Conservation (phyloP, 306 rosid species). For the Betula pendula region DNA sequence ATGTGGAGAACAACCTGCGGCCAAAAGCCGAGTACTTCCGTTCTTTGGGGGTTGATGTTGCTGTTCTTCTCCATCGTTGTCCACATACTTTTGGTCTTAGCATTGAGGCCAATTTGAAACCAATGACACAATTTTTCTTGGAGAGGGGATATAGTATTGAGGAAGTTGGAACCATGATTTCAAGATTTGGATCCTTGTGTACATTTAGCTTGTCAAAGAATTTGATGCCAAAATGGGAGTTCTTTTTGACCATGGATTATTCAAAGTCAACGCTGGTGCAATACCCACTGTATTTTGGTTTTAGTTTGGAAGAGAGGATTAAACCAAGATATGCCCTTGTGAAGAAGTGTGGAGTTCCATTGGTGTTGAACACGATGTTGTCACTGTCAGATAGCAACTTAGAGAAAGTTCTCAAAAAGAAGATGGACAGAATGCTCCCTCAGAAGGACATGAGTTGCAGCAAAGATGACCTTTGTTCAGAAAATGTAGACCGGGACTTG, state of each 20-base stretch:
- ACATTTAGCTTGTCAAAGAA: slow-evolving; percentile 71
- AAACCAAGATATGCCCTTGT: slow-evolving; percentile 78
- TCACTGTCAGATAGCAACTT: slow-evolving; percentile 55
- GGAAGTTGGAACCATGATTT: slow-evolving; percentile 76
- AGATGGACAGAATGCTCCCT: slow-evolving; percentile 54
- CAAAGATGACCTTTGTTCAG: no score
- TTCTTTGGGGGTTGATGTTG: slow-evolving; percentile 81
- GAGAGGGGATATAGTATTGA: slow-evolving; percentile 66
- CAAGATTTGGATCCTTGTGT: slow-evolving; percentile 74
- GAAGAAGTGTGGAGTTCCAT: slow-evolving; percentile 51
- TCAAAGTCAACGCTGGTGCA: slow-evolving; percentile 67
- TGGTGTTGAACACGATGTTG: slow-evolving; percentile 70
- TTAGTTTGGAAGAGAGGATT: slow-evolving; percentile 70
- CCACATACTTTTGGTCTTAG: slow-evolving; percentile 79
- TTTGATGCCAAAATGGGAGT: slow-evolving; percentile 81
- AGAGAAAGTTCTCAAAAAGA: slow-evolving; percentile 48
- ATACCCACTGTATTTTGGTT: slow-evolving; percentile 87
- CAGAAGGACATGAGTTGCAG: no score
- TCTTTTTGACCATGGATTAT: slow-evolving; percentile 73
- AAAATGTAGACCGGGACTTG: no score
- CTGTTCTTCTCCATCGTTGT: slow-evolving; percentile 55
- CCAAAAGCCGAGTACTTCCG: slow-evolving; percentile 74
- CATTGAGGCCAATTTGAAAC: no score
- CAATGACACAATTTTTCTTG: no score
- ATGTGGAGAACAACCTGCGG: slow-evolving; percentile 75